Evolutionary conservation across 805 yeast species (phyloP).

Genomic region (Yamadazyma sp.): DNA sequence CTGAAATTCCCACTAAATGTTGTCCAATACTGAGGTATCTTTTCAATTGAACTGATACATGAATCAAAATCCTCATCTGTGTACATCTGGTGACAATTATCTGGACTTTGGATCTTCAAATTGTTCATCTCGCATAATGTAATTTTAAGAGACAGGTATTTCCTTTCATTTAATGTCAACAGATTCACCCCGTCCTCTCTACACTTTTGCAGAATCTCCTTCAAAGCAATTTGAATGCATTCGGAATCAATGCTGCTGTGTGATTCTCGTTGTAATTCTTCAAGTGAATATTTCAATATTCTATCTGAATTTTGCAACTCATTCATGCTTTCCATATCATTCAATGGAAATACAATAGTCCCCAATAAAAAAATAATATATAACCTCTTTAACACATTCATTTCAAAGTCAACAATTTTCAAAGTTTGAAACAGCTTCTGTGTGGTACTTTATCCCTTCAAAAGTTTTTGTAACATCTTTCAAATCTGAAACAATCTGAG

Average conservation of each 20-base stretch:
- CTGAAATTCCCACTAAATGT: constrained; percentile 66
- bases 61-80: constrained; percentile 16
- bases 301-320: too few species aligned
- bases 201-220: constrained; percentile 40
- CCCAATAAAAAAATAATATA: too few species aligned
- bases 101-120: constrained; percentile 37
- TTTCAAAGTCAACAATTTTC: too few species aligned
- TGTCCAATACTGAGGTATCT: constrained; percentile 66
- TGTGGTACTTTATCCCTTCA: too few species aligned
- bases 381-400: too few species aligned
- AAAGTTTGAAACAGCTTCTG: too few species aligned
- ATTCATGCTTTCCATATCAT: too few species aligned
- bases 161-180: constrained; percentile 27
- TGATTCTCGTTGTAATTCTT: constrained; percentile 4
- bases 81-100: constrained; percentile 19
- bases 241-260: constrained; percentile 7
- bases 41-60: constrained; percentile 43
- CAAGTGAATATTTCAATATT: constrained; percentile 2
- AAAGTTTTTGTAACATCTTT: too few species aligned
- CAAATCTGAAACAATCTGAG: neutral
- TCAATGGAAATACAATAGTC: too few species aligned
- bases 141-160: constrained; percentile 43
- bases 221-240: constrained; percentile 42
- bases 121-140: constrained; percentile 56
- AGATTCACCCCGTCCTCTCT: constrained; percentile 37